Percentiles rank a stretch among this genome's conserved stretches.
phyloP scores from a whole-genome alignment of 1,139 yeast genomes.

The Yamadazyma dushanensis region DNA sequence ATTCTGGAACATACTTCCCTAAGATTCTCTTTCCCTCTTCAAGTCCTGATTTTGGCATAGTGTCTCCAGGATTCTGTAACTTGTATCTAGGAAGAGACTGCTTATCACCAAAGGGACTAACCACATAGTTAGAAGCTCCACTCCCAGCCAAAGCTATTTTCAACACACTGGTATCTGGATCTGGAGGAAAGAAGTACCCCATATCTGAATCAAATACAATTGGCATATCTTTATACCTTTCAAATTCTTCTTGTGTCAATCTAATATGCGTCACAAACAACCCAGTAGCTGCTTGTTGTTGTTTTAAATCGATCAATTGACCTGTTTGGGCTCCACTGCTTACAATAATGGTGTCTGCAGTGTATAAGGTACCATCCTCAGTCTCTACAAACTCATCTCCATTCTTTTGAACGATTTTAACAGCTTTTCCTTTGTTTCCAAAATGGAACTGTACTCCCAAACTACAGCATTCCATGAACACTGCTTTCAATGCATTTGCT shows the following conservation, averaged over 20 bases:
- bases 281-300: constrained; percentile 36
- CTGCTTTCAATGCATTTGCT: constrained; percentile 25
- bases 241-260: constrained; percentile 26
- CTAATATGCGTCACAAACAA: constrained; percentile 35
- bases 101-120: constrained; percentile 20
- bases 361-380: constrained; percentile 19
- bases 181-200: constrained; percentile 43
- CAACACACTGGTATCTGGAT: constrained; percentile 30
- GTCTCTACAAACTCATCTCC: constrained; percentile 19
- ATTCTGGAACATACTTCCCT: constrained; percentile 30
- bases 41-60: constrained; percentile 28
- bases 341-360: constrained; percentile 30
- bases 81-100: constrained; percentile 39
- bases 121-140: constrained; percentile 29
- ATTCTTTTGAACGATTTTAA: constrained; percentile 7
- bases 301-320: constrained; percentile 24
- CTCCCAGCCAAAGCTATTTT: constrained; percentile 41
- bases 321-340: constrained; percentile 35
- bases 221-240: constrained; percentile 26
- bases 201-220: constrained; percentile 36
- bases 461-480: constrained; percentile 19
- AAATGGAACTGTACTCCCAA: constrained; percentile 30
- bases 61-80: constrained; percentile 27
- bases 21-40: constrained; percentile 13
- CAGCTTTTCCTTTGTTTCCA: constrained; percentile 22